Evolutionary conservation across 2,329 filamentous ascomycete genomes (phyloP), one percentile per base, ranked within the genome.

Genomic region (Ampelomyces quisqualis): DNA sequence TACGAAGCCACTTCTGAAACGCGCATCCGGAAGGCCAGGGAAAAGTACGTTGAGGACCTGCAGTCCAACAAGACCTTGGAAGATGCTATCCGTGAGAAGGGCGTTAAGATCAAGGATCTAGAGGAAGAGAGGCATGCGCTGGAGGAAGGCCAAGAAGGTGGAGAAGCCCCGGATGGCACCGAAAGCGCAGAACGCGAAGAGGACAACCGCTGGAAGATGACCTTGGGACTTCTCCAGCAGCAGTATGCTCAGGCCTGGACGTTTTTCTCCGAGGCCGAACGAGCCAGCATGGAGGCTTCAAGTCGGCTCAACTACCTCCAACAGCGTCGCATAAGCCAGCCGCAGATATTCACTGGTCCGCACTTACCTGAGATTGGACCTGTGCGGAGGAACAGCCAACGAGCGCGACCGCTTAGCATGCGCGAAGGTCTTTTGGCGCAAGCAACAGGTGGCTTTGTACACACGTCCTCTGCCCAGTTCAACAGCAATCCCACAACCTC

Each of bases 21-120:
- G 20, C 64, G 73, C 38, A 68, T 75, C 38, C 61, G 71, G 37
- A 57, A 56, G 4, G 47, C 74, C 21, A 72, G 70, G 15, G 63
- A 64, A 11, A 69, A 69, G 43, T 65, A 70, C 29, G 63, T 60
- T 2, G 67, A 71, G 24, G 72, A 76, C 51, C 53, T 68, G 3
- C 62, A 69, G 17, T 55, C 71, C 9, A 77, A 82, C 67, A 82
- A 78, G 23, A 72, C 78, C 22, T 72, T 91, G 35, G 88, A 93
- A 63, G 78, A 86, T 7, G 84, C 88, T 47, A 77, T 93, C 19
- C 84, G 82, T 51, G 78, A 86, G 45, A 86, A 85, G 55, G 79
- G 81, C n/a, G 73, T 74, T 17, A 80, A 85, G 50, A 80, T 91
- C 51, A 88, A 88, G 62, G 78, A 83, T 36, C 75, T 90, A 18